A percentile compares a stretch with the other conserved stretches of the same genome.
Evolutionary conservation across 2,329 filamentous ascomycete species (phyloP).

Genomic region (Fonsecaea multimorphosa): DNA sequence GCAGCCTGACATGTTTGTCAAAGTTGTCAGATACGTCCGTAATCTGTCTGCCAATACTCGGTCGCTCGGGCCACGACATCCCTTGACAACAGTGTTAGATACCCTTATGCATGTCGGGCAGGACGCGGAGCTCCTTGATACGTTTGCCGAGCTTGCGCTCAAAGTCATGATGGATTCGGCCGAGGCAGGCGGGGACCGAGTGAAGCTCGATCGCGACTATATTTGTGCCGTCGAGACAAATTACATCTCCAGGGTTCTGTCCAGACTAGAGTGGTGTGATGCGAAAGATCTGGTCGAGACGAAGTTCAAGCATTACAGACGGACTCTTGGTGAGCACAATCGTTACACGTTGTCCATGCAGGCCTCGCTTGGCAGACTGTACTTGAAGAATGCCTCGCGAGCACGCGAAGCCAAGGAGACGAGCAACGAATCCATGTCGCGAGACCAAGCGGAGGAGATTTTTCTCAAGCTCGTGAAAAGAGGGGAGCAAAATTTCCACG

Average conservation of each 20-base stretch:
- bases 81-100: too few species aligned
- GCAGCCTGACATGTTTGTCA: background rate
- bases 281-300: background rate
- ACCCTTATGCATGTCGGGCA: background rate
- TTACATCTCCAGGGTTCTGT: background rate
- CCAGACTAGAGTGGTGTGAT: background rate
- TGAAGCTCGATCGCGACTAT: conserved; percentile 9
- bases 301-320: conserved; percentile 1
- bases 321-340: background rate
- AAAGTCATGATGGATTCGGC: conserved; percentile 7
- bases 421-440: too few species aligned
- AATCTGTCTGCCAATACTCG: background rate
- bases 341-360: background rate
- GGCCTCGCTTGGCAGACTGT: background rate
- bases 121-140: background rate
- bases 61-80: too few species aligned
- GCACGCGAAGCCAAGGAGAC: background rate
- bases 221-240: background rate
- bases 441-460: background rate
- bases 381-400: conserved; percentile 5
- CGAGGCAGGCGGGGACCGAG: background rate
- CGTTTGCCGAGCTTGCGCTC: background rate
- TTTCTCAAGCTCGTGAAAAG: background rate
- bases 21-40: background rate
- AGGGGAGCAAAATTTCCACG: background rate